phyloP scores from a whole-genome alignment of 2,329 filamentous ascomycete species.

The Talaromyces sp. region DNA sequence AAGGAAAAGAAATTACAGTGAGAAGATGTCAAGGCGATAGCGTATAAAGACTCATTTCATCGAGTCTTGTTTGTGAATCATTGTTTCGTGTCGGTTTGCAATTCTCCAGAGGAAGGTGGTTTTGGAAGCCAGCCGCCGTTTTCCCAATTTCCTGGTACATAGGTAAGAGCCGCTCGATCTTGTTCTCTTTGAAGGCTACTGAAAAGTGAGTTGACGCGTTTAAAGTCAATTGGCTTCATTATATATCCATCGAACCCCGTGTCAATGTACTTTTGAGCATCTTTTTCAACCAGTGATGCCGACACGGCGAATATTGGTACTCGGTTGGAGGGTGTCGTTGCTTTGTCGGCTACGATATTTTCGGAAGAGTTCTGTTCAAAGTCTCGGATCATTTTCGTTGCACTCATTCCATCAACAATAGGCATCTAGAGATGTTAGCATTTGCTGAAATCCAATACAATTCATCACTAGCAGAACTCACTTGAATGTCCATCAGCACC shows the following conservation, averaged over 20 bases:
- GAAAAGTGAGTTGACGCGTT: constrained; percentile 64
- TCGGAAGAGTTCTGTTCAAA: constrained; percentile 56
- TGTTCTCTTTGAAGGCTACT: constrained; percentile 59
- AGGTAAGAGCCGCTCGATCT: constrained; percentile 58
- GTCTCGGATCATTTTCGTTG: constrained; percentile 76
- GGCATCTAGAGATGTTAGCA: constrained; percentile 62
- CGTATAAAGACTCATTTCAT: not conserved
- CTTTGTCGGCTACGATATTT: constrained; percentile 53
- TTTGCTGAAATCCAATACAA: not conserved
- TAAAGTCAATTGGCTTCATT: constrained; percentile 79
- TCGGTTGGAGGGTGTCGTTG: constrained; percentile 54
- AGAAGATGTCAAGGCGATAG: not conserved
- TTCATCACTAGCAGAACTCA: constrained; percentile 29
- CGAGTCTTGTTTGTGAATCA: not conserved
- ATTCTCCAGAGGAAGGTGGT: not conserved
- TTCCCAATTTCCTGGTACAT: constrained; percentile 71
- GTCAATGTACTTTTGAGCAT: constrained; percentile 64
- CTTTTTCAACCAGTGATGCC: constrained; percentile 68
- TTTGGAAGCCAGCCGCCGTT: constrained; percentile 73
- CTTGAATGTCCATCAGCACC: constrained; percentile 90
- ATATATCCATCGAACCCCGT: constrained; percentile 90
- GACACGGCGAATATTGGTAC: constrained; percentile 84
- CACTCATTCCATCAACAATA: constrained; percentile 76
- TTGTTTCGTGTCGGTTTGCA: not conserved
- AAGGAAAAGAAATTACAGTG: not conserved